Base-by-base conservation (phyloP, 2,329 filamentous ascomycete genomes). In the Fusarium anthophilum region DNA sequence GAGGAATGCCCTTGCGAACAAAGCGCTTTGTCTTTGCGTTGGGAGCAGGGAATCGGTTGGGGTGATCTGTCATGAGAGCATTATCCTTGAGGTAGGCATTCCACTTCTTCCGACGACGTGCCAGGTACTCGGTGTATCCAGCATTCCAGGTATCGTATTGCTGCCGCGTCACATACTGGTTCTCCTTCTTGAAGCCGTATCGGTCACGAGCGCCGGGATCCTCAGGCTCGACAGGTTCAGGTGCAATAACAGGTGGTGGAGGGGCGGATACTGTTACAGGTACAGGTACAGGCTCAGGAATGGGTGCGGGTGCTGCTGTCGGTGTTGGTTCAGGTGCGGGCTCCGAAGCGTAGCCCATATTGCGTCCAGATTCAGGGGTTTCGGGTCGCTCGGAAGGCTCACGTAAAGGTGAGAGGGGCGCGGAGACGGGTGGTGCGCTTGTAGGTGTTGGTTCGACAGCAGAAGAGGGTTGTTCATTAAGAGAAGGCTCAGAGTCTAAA, bases 171-270 rank as follows among this genome's bases (percentile, higher is more conserved):
- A 98, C 88, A 79, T 97, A 92, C 74, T 95, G 92, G 45, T 91
- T 96, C 43, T 90, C 89, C 81, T 98, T 98, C 75, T 94, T 94
- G 85, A 98, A 98, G 8, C 96, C 96, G 79, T 98, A 98, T 22
- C 94, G 90, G 81, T 98, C 95, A 61, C 95, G 91, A 24, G 82
- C 80, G 20, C 81, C 81, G 10, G 87, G 85, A 30, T 88, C 87
- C 66, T 89, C 85, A 8, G 85, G 81, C 20, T 86, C 83, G 3
- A 73, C 70, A 9, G 81, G 81, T 37, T 80, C 74, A 35, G 79
- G 58, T 20, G 66, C 47, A 24, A 79, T 43, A 70, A 80, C 64
- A 69, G 78, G 61, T 66, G 80, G 63, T 67, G 78, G 70, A 70
- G 78, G 70, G 60, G 74, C 39, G 44, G 68, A 57, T 43, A 58